phyloP scores from a whole-genome alignment of 352 stramenopile species.

The Globisporangium mamillatum region DNA sequence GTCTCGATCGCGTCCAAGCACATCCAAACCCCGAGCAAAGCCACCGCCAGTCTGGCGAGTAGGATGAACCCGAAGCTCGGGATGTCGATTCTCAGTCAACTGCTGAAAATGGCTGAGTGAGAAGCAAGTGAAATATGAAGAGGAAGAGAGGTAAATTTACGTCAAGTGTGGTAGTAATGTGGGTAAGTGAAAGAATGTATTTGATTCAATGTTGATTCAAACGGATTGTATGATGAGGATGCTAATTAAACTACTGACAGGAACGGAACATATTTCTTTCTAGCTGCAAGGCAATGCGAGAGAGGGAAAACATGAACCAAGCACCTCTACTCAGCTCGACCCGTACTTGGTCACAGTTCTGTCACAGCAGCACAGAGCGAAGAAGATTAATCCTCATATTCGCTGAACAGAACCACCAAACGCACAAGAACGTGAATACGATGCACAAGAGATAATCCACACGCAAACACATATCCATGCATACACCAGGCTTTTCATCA shows the following conservation, averaged over 20 bases:
- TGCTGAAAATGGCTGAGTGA: slow-evolving; percentile 43
- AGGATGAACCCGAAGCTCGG: slow-evolving; percentile 72
- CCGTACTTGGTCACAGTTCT: slow-evolving; percentile 13
- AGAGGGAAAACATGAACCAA: background rate
- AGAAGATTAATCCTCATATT: slow-evolving; percentile 17
- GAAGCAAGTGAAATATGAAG: slow-evolving; percentile 14
- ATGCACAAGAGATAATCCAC: background rate
- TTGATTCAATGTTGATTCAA: background rate
- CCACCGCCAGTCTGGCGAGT: slow-evolving; percentile 41
- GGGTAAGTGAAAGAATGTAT: background rate
- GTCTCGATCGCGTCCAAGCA: slow-evolving; percentile 21
- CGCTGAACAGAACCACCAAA: slow-evolving; percentile 3
- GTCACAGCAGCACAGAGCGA: slow-evolving; percentile 14
- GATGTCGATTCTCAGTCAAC: slow-evolving; percentile 45
- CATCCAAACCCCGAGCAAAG: slow-evolving; percentile 8
- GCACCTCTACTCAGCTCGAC: slow-evolving; percentile 5
- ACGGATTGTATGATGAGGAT: background rate
- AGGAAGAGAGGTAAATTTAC: slow-evolving; percentile 5
- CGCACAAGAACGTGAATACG: slow-evolving; percentile 14
- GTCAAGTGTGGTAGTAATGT: background rate
- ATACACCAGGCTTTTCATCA: background rate
- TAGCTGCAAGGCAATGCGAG: background rate
- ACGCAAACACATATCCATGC: background rate
- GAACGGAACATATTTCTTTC: background rate
- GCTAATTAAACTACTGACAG: slow-evolving; percentile 12